Conservation (phyloP, 2,329 filamentous ascomycete species). For the Botrytis paeoniae region DNA sequence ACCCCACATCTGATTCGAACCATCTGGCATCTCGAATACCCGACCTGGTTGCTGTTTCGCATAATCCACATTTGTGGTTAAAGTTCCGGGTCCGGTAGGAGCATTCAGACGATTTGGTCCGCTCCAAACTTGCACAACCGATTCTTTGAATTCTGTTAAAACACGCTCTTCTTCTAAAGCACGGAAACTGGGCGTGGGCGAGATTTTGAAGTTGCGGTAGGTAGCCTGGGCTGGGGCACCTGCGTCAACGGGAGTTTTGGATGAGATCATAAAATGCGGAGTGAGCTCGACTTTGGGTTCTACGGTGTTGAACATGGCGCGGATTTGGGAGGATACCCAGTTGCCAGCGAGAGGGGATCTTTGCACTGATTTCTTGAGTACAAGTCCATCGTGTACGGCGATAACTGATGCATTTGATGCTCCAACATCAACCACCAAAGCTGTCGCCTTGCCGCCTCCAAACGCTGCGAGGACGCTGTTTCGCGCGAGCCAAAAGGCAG, state of each 20-base stretch:
- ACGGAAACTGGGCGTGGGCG: constrained; percentile 69
- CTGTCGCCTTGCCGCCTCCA: constrained; percentile 87
- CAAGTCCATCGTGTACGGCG: constrained; percentile 90
- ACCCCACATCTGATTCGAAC: constrained; percentile 92
- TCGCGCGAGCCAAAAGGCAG: constrained; percentile 89
- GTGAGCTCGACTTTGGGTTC: constrained; percentile 70
- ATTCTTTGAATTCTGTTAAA: constrained; percentile 95
- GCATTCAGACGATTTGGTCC: constrained; percentile 66
- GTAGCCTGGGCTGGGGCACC: constrained; percentile 73
- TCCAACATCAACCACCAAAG: constrained; percentile 87
- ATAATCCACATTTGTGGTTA: constrained; percentile 66
- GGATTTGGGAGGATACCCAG: constrained; percentile 86
- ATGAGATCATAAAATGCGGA: constrained; percentile 83
- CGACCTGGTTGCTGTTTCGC: constrained; percentile 71
- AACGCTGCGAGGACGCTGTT: constrained; percentile 89
- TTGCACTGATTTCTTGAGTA: constrained; percentile 85
- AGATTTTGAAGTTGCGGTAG: constrained; percentile 64
- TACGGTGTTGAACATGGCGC: constrained; percentile 69
- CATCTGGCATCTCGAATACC: constrained; percentile 95
- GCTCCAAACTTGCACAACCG: constrained; percentile 89
- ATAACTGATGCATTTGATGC: constrained; percentile 86
- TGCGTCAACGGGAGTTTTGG: constrained; percentile 86
- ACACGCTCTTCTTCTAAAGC: constrained; percentile 87
- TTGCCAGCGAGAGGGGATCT: constrained; percentile 83
- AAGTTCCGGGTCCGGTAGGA: constrained; percentile 46